Conservation (phyloP, 129 eudicot species). For the Helichrysum umbraculigerum region DNA sequence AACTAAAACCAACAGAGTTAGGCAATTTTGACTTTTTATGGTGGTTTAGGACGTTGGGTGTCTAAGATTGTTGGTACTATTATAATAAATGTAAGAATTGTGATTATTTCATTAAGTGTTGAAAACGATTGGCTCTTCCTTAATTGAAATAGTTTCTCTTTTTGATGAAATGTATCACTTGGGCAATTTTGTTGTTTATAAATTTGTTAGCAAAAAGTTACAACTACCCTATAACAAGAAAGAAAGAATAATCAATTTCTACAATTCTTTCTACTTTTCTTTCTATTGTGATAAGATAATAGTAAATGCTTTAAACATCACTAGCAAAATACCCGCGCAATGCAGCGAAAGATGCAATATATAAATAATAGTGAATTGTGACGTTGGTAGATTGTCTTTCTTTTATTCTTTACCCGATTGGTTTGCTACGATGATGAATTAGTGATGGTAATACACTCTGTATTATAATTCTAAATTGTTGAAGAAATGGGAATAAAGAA, state of each 20-base stretch:
- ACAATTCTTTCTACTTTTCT: not conserved
- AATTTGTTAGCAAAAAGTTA: not conserved
- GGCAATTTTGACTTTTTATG: not conserved
- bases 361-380: too few species aligned
- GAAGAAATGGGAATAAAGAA: too few species aligned
- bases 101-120: not conserved
- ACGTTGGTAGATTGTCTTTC: too few species aligned
- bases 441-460: too few species aligned
- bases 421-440: too few species aligned
- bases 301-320: too few species aligned
- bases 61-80: not conserved
- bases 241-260: not conserved
- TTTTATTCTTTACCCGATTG: too few species aligned
- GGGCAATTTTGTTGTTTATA: not conserved
- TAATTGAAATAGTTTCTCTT: not conserved
- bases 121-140: not conserved
- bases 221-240: not conserved
- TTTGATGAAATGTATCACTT: not conserved
- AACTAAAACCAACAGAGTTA: not conserved
- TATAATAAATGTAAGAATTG: not conserved
- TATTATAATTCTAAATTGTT: too few species aligned
- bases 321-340: too few species aligned
- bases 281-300: too few species aligned
- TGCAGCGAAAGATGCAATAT: too few species aligned
- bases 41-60: not conserved